Percentiles rank a stretch among this genome's conserved stretches.
phyloP scores from a whole-genome alignment of 2,329 filamentous ascomycete genomes.

The Colletotrichum tabaci region DNA sequence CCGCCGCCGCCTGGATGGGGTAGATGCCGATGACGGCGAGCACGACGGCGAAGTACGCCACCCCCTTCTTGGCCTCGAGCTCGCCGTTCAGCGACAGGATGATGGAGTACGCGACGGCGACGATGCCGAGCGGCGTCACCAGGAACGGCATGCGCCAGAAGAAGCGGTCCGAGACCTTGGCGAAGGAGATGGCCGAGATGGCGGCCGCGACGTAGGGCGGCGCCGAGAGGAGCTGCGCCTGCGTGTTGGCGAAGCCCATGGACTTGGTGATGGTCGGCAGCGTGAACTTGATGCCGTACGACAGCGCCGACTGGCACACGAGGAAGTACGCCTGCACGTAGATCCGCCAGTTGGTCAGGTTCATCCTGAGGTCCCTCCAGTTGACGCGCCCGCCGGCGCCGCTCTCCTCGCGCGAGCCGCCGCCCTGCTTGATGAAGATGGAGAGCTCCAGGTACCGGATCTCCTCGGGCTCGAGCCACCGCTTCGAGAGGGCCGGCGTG shows the following conservation, averaged over 20 bases:
- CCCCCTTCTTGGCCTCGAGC: slow-evolving; percentile 26
- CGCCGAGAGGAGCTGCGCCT: slow-evolving; percentile 49
- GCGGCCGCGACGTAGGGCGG: slow-evolving; percentile 47
- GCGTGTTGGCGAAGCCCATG: slow-evolving; percentile 52
- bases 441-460: slow-evolving; percentile 50
- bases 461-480: slow-evolving; percentile 46
- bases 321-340: slow-evolving; percentile 53
- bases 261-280: slow-evolving; percentile 54
- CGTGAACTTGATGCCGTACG: slow-evolving; percentile 55
- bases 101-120: slow-evolving; percentile 38
- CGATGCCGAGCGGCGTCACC: slow-evolving; percentile 36
- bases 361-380: slow-evolving; percentile 49
- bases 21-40: slow-evolving; percentile 42
- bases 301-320: slow-evolving; percentile 50
- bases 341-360: slow-evolving; percentile 51
- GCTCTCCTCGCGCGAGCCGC: slow-evolving; percentile 45
- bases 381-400: slow-evolving; percentile 45
- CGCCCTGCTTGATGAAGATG: slow-evolving; percentile 50
- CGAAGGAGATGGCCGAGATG: slow-evolving; percentile 72
- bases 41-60: slow-evolving; percentile 41
- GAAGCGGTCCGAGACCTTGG: slow-evolving; percentile 77
- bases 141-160: slow-evolving; percentile 68
- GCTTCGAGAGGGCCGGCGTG: slow-evolving; percentile 45
- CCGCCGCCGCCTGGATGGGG: slow-evolving; percentile 39
- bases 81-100: slow-evolving; percentile 37